Evolutionary conservation across 768 basidiomycete species (phyloP), one percentile per base, ranked within the genome.

Genomic region (Naganishia antarctica): DNA sequence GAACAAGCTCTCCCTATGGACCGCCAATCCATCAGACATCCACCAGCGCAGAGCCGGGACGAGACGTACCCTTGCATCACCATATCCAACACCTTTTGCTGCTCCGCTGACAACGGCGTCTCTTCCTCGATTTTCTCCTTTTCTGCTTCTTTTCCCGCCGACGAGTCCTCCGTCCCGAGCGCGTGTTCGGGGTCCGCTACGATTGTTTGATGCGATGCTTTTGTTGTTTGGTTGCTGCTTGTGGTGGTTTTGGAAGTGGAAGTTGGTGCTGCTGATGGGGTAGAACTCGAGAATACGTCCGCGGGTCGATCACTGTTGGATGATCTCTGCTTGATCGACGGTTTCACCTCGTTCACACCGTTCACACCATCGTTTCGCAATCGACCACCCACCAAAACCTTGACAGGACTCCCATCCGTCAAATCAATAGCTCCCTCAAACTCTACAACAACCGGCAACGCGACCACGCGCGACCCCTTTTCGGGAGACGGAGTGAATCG

Each of bases 1-100:
- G 67, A 76, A 76, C 31, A 69, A 26, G n/a, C 65, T 68, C 34
- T 64, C 26, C 9, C 69, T 68, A 21, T 11, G 25, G 9, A 23
- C 18, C 37, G 53, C n/a, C n/a, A n/a, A 44, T 12, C 7, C 3
- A 25, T 48, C 34, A 57, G 21, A 48, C n/a, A n/a, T n/a, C n/a
- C n/a, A n/a, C n/a, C n/a, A n/a, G n/a, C 21, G n/a, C 25, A 28
- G 21, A 16, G 26, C 13, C 2, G 21, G 37, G n/a, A 18, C 26
- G n/a, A 5, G 4, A 21, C 63, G 47, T 46, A 64, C 63, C 63
- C 63, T 23, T 63, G 28, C n/a, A 70, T 50, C 29, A 70, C 67
- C 58, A 68, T 61, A 11, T 68, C 48, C 26, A 66, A 50, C 4
- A 70, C 69, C 37, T 62, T 65, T 32, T 49, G 53, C 61, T 70